Conservation (phyloP, 2,329 filamentous ascomycete genomes). For the Pyrenochaeta sp. region DNA sequence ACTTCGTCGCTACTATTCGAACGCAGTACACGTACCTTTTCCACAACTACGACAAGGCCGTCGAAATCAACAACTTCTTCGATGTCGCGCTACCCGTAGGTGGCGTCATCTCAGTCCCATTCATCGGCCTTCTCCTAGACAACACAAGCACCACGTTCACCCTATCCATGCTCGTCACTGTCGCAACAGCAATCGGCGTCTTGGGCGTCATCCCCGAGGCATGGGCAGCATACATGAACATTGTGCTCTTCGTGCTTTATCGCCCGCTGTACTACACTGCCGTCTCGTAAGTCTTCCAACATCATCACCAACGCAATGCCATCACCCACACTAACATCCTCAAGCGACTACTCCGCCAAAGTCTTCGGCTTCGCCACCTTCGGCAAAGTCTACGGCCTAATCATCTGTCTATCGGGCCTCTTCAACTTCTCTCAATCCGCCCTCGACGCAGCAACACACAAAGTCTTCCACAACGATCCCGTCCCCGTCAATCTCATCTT, state of each 20-base stretch:
- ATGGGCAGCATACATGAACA: slow-evolving; percentile 78
- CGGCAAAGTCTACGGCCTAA: slow-evolving; percentile 90
- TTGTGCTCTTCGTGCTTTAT: slow-evolving; percentile 83
- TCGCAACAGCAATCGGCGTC: slow-evolving; percentile 77
- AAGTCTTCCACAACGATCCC: slow-evolving; percentile 74
- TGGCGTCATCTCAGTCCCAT: slow-evolving; percentile 83
- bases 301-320: not conserved
- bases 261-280: slow-evolving; percentile 91
- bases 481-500: slow-evolving; percentile 79
- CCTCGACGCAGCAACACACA: slow-evolving; percentile 80
- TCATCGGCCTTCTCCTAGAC: slow-evolving; percentile 83
- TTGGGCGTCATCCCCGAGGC: slow-evolving; percentile 76
- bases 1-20: slow-evolving; percentile 88
- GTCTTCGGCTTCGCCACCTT: slow-evolving; percentile 93
- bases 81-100: slow-evolving; percentile 85
- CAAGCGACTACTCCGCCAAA: slow-evolving; percentile 82
- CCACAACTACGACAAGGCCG: slow-evolving; percentile 66
- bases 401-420: slow-evolving; percentile 85
- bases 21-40: slow-evolving; percentile 83
- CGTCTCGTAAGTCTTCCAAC: slow-evolving; percentile 65
- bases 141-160: slow-evolving; percentile 76
- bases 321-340: slow-evolving; percentile 6
- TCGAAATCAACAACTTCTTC: slow-evolving; percentile 82
- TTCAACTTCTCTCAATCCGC: slow-evolving; percentile 85
- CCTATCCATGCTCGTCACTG: slow-evolving; percentile 72